Conservation (phyloP, 352 stramenopile species). For the Pythium chondricola region DNA sequence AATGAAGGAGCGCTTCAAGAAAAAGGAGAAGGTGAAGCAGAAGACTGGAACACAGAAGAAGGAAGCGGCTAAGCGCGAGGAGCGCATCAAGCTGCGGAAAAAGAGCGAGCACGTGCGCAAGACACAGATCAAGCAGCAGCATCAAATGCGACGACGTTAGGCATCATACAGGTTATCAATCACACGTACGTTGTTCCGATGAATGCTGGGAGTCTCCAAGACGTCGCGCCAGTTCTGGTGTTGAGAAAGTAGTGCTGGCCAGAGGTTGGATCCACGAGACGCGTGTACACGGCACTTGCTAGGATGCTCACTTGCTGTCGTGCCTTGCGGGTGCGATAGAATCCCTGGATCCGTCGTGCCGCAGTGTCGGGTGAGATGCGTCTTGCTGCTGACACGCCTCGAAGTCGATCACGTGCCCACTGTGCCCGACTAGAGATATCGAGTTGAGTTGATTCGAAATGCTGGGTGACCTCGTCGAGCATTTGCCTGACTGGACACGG, state of each 20-base stretch:
- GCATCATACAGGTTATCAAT: neutral
- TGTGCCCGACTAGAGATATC: neutral
- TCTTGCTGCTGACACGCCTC: conserved; percentile 11
- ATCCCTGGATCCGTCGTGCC: conserved; percentile 37
- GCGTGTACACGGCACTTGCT: conserved; percentile 32
- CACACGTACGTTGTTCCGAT: neutral
- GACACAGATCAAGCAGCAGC: conserved; percentile 46
- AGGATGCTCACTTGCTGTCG: conserved; percentile 27
- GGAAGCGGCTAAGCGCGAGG: conserved; percentile 70
- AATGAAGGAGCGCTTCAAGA: conserved; percentile 78
- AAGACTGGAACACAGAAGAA: conserved; percentile 75
- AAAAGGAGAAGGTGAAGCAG: conserved; percentile 64
- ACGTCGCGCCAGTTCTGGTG: conserved; percentile 38
- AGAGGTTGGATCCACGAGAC: conserved; percentile 36
- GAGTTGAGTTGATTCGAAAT: neutral
- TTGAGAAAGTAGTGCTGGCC: conserved; percentile 53
- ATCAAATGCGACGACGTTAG: conserved; percentile 8
- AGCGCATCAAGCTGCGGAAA: conserved; percentile 78
- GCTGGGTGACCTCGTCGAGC: neutral
- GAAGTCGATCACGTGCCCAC: conserved; percentile 29
- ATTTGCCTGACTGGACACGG: neutral
- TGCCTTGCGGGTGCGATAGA: conserved; percentile 57
- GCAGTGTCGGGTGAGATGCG: conserved; percentile 24
- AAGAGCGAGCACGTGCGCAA: conserved; percentile 69
- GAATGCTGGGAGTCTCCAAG: conserved; percentile 49